Conservation (phyloP, 352 stramenopile genomes). For the Pythium vanterpoolii region DNA sequence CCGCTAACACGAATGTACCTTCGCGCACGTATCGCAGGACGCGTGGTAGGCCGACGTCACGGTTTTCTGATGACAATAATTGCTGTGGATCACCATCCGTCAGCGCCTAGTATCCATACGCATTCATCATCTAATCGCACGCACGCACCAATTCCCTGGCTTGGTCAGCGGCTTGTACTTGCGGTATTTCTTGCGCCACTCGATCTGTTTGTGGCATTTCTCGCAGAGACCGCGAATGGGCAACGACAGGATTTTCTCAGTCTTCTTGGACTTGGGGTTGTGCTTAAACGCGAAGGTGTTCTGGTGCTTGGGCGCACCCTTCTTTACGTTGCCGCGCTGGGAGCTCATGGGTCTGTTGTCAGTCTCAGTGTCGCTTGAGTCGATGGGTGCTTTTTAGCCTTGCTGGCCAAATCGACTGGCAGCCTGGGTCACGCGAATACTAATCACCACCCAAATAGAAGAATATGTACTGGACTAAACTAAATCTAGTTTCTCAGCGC, state of each 20-base stretch:
- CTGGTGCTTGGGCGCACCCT: slow-evolving; percentile 93
- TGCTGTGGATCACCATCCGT: slow-evolving; percentile 48
- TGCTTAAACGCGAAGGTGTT: slow-evolving; percentile 98
- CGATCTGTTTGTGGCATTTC: slow-evolving; percentile 95
- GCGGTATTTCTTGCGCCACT: slow-evolving; percentile 99
- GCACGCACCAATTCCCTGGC: slow-evolving; percentile 85
- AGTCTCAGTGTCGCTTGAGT: not conserved
- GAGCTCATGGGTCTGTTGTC: slow-evolving; percentile 61
- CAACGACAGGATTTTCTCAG: slow-evolving; percentile 88
- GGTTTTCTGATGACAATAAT: slow-evolving; percentile 89
- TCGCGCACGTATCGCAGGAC: slow-evolving; percentile 89
- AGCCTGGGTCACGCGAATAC: too few species aligned
- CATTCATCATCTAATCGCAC: not conserved
- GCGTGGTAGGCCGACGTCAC: slow-evolving; percentile 94
- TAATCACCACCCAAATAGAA: too few species aligned
- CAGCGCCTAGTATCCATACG: not conserved
- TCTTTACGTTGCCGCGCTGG: slow-evolving; percentile 82
- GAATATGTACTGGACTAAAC: too few species aligned
- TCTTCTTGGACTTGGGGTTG: slow-evolving; percentile 99
- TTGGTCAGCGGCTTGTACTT: slow-evolving; percentile 98
- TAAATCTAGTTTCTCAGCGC: too few species aligned
- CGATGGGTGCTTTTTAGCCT: not conserved
- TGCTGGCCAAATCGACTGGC: slow-evolving; percentile 1
- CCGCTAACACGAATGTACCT: too few species aligned
- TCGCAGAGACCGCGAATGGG: slow-evolving; percentile 92